A percentile compares a stretch with the other conserved stretches of the same genome.
These are phyloP conservation scores for Cryptococcus jaspeensis DNA, from an alignment of 1,284 basidiomycete genomes.

Conservation along the genomic window DNA sequence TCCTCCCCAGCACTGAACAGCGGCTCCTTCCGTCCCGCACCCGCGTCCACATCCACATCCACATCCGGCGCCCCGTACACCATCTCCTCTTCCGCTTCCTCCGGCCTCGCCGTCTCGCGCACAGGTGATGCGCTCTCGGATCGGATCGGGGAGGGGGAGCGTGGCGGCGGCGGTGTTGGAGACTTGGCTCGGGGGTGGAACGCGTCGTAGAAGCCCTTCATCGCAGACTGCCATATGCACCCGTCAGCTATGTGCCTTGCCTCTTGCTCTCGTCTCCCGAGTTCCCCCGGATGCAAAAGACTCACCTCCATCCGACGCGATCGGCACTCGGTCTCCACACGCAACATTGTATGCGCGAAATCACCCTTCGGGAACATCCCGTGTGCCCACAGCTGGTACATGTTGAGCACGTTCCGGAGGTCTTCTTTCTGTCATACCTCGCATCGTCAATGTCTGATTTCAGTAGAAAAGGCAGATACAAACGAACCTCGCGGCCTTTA, in stretches of 20 bases:
- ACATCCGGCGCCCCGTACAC: constrained; percentile 54
- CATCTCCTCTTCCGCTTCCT: constrained; percentile 23
- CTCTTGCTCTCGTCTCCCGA: background rate
- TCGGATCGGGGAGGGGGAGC: constrained; percentile 2
- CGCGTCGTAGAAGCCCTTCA: constrained; percentile 55
- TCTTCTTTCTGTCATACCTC: constrained; percentile 62
- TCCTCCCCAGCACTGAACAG: constrained; percentile 54
- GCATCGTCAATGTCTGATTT: too few species aligned
- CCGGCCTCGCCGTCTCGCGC: constrained; percentile 5
- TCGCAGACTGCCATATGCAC: constrained; percentile 47
- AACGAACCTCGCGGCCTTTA: constrained; percentile 80
- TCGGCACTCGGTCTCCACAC: constrained; percentile 81
- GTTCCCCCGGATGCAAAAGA: constrained; percentile 9
- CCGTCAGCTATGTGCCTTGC: constrained; percentile 37
- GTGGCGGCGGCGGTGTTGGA: constrained; percentile 3
- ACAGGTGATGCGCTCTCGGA: too few species aligned
- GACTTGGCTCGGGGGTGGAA: constrained; percentile 54
- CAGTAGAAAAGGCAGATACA: background rate
- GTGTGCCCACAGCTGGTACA: constrained; percentile 92
- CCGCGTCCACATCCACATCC: too few species aligned
- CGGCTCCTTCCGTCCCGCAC: too few species aligned
- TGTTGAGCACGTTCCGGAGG: constrained; percentile 69
- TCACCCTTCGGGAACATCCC: constrained; percentile 80
- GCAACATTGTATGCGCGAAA: constrained; percentile 75
- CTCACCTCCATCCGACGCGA: constrained; percentile 76